Percentiles rank a stretch among this genome's conserved stretches.
Evolutionary conservation across 2,329 filamentous ascomycete genomes (phyloP).

Genomic region (Samsoniella hepiali): DNA sequence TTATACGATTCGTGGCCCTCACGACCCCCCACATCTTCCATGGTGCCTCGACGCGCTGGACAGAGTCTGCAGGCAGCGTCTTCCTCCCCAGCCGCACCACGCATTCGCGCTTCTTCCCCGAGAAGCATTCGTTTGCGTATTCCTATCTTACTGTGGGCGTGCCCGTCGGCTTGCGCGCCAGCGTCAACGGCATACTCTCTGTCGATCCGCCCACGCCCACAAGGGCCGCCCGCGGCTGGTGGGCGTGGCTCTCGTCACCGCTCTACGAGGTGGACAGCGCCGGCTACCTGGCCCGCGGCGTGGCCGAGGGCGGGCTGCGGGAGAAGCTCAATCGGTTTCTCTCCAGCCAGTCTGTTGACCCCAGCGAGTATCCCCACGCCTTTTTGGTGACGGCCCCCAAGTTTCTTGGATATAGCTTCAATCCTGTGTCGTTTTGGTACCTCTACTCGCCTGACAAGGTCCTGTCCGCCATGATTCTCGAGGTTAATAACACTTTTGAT

Average conservation of each 20-base stretch:
- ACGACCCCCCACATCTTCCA: background rate
- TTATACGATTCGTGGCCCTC: background rate
- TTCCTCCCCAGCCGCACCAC: slow-evolving; percentile 64
- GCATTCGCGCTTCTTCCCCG: slow-evolving; percentile 64
- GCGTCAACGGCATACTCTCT: slow-evolving; percentile 54
- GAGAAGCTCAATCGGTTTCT: slow-evolving; percentile 62
- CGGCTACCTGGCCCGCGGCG: slow-evolving; percentile 59
- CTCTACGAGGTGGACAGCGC: slow-evolving; percentile 60
- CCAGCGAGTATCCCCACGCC: slow-evolving; percentile 59
- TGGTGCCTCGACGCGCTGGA: slow-evolving; percentile 4
- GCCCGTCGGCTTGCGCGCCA: background rate
- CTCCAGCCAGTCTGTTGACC: slow-evolving; percentile 51
- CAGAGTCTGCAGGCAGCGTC: slow-evolving; percentile 36
- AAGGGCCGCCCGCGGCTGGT: slow-evolving; percentile 20
- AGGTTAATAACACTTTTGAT: slow-evolving; percentile 75
- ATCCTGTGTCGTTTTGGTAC: slow-evolving; percentile 77
- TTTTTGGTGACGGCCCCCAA: slow-evolving; percentile 69
- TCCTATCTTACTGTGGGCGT: slow-evolving; percentile 45
- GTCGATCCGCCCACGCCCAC: slow-evolving; percentile 27
- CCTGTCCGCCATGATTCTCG: slow-evolving; percentile 63
- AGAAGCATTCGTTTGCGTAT: slow-evolving; percentile 65
- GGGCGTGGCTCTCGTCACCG: slow-evolving; percentile 31
- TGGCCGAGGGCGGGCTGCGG: slow-evolving; percentile 50
- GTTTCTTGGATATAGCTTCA: slow-evolving; percentile 69
- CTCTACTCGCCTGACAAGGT: slow-evolving; percentile 59